Evolutionary conservation across 257 asterid genomes (phyloP), one percentile per base, ranked within the genome.

Genomic region (Solanum bulbocastanum): DNA sequence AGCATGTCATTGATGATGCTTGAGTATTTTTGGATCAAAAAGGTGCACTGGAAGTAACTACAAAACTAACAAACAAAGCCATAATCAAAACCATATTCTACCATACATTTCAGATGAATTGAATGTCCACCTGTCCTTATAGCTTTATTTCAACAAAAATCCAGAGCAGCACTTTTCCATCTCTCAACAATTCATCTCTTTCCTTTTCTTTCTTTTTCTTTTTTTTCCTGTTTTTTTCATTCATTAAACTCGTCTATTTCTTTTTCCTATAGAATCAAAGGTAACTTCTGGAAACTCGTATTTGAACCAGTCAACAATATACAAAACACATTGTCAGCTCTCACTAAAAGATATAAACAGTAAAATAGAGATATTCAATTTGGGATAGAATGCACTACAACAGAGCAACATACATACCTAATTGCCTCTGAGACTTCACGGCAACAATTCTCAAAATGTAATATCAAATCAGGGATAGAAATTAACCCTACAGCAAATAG

Each of bases 401-500:
- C 18, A 65, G 32, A 68, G 68, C 78, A 75, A 86, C 87, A 73
- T 44, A 89, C 88, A 56, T 74, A 97, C 99, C 99, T 95, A 46
- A 97, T 94, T 71, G 98, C 92, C 89, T 96, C 98, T 39, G 99
- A 97, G 86, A 94, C 97, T 84, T 88, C 88, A 86, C 99, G 99
- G 90, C 99, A 97, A 87, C 96, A 94, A 89, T 90, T 92, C 92
- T 96, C 99, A 91, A 96, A 96, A 78, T 92, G 94, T 88, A 94
- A 89, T 87, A 97, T 94, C 94, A 97, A 89, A 89, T 97, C 98
- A 74, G 98, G 96, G 86, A 96, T 90, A 65, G 96, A 91, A 91
- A 97, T 95, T 93, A 95, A 92, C 85, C 99, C 99, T 97, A 95
- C 93, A 93, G 87, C 58, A 89, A 71, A 86, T 71, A 88, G 88